Percentiles rank a stretch among this genome's conserved stretches.
Conservation (phyloP, 495 filamentous ascomycete genomes). For the Trichoderma virens region DNA sequence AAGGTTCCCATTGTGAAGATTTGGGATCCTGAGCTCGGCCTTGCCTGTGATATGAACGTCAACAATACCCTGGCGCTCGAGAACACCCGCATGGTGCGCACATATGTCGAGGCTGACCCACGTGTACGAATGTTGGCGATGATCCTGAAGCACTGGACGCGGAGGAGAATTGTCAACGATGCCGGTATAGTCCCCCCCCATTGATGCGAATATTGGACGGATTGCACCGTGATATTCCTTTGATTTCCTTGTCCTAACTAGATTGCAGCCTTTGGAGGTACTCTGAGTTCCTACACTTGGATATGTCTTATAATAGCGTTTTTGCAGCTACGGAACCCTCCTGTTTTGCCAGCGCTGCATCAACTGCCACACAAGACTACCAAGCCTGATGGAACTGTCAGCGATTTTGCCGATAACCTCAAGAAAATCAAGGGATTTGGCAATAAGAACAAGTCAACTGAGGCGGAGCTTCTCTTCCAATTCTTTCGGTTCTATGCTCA, state of each 20-base stretch:
- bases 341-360: conserved; percentile 81
- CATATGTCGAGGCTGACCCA: conserved; percentile 89
- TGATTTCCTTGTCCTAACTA: conserved; percentile 13
- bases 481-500: conserved; percentile 95
- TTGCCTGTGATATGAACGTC: conserved; percentile 98
- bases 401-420: conserved; percentile 80
- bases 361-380: conserved; percentile 59
- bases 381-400: conserved; percentile 53
- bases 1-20: conserved; percentile 99
- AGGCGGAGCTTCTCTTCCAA: conserved; percentile 78
- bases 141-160: conserved; percentile 96
- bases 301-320: conserved; percentile 98
- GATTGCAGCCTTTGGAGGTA: conserved; percentile 73
- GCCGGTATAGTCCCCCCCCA: conserved; percentile 57
- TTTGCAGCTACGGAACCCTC: conserved; percentile 80
- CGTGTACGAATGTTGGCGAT: conserved; percentile 87
- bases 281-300: conserved; percentile 98
- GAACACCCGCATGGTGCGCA: conserved; percentile 97
- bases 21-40: conserved; percentile 85
- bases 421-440: conserved; percentile 66
- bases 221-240: background rate
- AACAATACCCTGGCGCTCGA: conserved; percentile 92
- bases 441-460: conserved; percentile 66
- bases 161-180: conserved; percentile 85
- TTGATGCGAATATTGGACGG: background rate